Conservation (phyloP, 1,139 yeast genomes). For the Suhomyces anneliseae region DNA sequence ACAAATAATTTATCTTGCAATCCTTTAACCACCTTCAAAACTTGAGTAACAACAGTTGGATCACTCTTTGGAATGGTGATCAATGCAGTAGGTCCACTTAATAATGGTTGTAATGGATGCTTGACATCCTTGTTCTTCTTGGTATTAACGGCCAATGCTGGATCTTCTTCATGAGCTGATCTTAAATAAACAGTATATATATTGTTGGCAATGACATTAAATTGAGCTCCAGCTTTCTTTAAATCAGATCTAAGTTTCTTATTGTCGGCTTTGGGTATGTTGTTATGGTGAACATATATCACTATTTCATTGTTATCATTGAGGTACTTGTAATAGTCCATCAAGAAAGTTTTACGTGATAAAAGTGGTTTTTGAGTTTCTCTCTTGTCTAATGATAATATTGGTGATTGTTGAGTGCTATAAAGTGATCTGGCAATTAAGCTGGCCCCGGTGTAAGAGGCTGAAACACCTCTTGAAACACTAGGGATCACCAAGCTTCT, state of each 20-base stretch:
- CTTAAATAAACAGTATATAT: constrained; percentile 76
- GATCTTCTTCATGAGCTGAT: constrained; percentile 67
- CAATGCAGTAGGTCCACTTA: constrained; percentile 87
- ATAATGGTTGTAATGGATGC: constrained; percentile 70
- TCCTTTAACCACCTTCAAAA: constrained; percentile 59
- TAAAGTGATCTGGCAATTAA: constrained; percentile 2
- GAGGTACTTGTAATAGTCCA: constrained; percentile 74
- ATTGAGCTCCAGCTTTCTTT: constrained; percentile 59
- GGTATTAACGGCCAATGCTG: constrained; percentile 64
- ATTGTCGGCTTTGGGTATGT: constrained; percentile 69
- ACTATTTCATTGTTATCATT: constrained; percentile 69
- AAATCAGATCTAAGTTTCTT: constrained; percentile 62
- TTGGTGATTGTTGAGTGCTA: constrained; percentile 8
- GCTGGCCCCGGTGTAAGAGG: neutral
- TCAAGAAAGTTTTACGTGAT: constrained; percentile 79
- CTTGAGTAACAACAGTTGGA: constrained; percentile 64
- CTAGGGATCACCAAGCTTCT: neutral
- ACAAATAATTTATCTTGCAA: constrained; percentile 74
- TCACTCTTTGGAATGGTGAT: constrained; percentile 67
- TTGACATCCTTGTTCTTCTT: constrained; percentile 39
- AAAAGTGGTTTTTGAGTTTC: constrained; percentile 51
- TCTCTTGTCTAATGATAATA: constrained; percentile 23
- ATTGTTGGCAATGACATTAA: constrained; percentile 66
- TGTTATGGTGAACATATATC: constrained; percentile 81
- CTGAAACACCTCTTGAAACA: neutral